phyloP scores from a whole-genome alignment of 2,329 filamentous ascomycete species.

The Pseudopyrenochaeta lycopersici region DNA sequence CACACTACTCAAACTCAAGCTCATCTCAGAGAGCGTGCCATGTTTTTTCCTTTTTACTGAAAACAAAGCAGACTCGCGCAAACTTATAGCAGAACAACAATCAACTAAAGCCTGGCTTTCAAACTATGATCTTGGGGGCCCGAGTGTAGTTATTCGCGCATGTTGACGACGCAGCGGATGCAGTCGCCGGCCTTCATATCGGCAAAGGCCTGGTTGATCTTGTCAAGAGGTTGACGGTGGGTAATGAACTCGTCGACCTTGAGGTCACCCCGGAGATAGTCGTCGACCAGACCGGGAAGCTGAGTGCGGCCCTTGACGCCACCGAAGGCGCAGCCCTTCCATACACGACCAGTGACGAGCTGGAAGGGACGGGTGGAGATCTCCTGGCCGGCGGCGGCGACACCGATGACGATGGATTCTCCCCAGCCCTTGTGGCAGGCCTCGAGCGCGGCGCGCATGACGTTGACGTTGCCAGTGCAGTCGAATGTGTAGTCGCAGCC shows the following conservation, averaged over 20 bases:
- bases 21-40: not conserved
- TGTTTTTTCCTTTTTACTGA: not conserved
- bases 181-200: constrained; percentile 97
- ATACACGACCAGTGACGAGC: constrained; percentile 95
- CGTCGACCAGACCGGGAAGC: constrained; percentile 83
- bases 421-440: constrained; percentile 99
- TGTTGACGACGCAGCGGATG: constrained; percentile 89
- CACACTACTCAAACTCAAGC: not conserved
- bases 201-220: constrained; percentile 90
- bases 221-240: constrained; percentile 81
- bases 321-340: constrained; percentile 97
- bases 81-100: not conserved
- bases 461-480: constrained; percentile 95
- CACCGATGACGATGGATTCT: constrained; percentile 96
- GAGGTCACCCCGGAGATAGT: constrained; percentile 88
- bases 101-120: constrained; percentile 9
- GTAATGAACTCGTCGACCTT: constrained; percentile 99
- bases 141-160: constrained; percentile 50
- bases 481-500: constrained; percentile 99
- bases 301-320: constrained; percentile 98
- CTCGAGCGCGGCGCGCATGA: constrained; percentile 95
- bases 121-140: constrained; percentile 7
- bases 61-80: not conserved
- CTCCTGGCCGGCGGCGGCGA: constrained; percentile 94
- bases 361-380: constrained; percentile 97